Evolutionary conservation across 2,329 filamentous ascomycete species (phyloP).

Genomic region (Thielaviopsis populi): DNA sequence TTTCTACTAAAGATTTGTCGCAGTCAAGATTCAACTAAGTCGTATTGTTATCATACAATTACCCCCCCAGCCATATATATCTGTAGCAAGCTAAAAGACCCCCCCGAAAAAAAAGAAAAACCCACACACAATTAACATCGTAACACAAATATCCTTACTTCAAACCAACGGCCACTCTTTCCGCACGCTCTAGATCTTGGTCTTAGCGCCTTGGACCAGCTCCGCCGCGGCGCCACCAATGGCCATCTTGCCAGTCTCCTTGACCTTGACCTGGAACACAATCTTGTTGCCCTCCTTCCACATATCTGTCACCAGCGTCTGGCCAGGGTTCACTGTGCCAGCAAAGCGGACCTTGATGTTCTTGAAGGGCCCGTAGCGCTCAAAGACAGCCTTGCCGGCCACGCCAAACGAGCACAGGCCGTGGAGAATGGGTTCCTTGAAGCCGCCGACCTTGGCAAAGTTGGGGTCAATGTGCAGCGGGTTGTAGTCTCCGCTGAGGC

Average conservation of each 20-base stretch:
- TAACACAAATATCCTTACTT: neutral
- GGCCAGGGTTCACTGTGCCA: slow-evolving; percentile 67
- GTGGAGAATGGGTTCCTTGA: slow-evolving; percentile 87
- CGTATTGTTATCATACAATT: neutral
- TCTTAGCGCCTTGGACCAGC: slow-evolving; percentile 31
- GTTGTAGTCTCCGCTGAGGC: slow-evolving; percentile 87
- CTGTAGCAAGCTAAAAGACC: neutral
- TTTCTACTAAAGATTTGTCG: no score
- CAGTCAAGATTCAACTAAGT: neutral
- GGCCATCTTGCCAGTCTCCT: slow-evolving; percentile 82
- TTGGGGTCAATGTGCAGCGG: slow-evolving; percentile 89
- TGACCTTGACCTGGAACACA: slow-evolving; percentile 74
- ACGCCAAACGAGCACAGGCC: slow-evolving; percentile 94
- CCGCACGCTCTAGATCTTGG: slow-evolving; percentile 8
- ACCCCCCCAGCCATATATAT: no score
- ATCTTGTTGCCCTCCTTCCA: slow-evolving; percentile 74
- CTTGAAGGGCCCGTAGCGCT: slow-evolving; percentile 68
- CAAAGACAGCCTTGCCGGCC: slow-evolving; percentile 75
- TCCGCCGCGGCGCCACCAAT: slow-evolving; percentile 72
- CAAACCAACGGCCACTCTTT: neutral
- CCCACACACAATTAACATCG: neutral
- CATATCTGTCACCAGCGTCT: slow-evolving; percentile 89
- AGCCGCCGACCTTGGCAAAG: slow-evolving; percentile 90
- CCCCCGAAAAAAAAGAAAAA: neutral
- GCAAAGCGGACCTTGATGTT: slow-evolving; percentile 90